Evolutionary conservation across 441 rosid genomes (phyloP), one percentile per base, ranked within the genome.

Genomic region (Populus hybrid): DNA sequence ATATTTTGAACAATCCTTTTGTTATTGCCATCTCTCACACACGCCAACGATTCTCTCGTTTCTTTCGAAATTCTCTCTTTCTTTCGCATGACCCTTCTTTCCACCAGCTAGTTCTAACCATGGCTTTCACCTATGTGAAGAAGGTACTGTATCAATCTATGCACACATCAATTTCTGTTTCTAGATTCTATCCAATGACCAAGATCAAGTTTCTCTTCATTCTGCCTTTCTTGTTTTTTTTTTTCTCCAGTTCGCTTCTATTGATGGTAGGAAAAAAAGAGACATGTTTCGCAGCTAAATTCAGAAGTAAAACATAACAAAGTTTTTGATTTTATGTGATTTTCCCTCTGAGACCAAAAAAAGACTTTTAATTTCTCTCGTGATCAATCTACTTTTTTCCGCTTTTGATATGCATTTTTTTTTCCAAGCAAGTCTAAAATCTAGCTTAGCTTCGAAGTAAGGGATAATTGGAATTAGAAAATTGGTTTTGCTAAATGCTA

Each of bases 71-170:
- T 35, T 14, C 50, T 34, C n/a, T 36, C 70, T 76, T 30, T 66
- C 73, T 28, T 50, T 18, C 8, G 12, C 19, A 71, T 59, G 11
- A 21, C 24, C 32, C 36, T n/a, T 11, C 26, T 7, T 46, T n/a
- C n/a, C 19, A 21, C 35, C 26, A 10, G 68, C 23, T 34, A 4
- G 40, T 6, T 3, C 23, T 24, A 1, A 26, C 35, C 40, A 80
- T 84, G 89, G 82, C 86, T n/a, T 8, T 79, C 84, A 9, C 78
- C 72, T 21, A 9, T 71, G 11, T n/a, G 82, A 69, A 24, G 80
- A 76, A 79, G 87, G 89, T 86, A 79, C 76, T 74, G 7, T 18
- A 11, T 24, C 26, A 9, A 21, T 26, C 42, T 26, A 9, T 6
- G 24, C 21, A 24, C 2, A 5, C 23, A 34, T 57, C 30, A 16